These are phyloP conservation scores for Thielaviopsis cerberus DNA, from an alignment of 2,329 filamentous ascomycete species.

Conservation along the genomic window DNA sequence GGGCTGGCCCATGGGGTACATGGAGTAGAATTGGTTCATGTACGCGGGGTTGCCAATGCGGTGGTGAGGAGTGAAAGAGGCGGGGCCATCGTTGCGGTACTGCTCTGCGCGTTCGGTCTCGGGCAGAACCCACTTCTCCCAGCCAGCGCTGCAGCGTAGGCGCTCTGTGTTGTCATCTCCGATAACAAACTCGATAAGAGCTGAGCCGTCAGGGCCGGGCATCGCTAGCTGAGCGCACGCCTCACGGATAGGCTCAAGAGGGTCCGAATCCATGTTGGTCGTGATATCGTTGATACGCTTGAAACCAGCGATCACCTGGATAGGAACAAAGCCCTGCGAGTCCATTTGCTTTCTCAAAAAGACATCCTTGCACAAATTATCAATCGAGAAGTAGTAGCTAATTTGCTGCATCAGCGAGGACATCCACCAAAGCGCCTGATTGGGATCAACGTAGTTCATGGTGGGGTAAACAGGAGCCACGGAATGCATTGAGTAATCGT, in stretches of 20 bases:
- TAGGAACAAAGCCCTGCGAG: conserved; percentile 72
- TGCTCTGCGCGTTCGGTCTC: conserved; percentile 52
- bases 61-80: conserved; percentile 19
- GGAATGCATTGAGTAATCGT: conserved; percentile 25
- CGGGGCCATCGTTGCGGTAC: conserved; percentile 54
- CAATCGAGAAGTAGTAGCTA: conserved; percentile 92
- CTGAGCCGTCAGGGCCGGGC: conserved; percentile 34
- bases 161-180: conserved; percentile 64
- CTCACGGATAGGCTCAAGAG: conserved; percentile 16
- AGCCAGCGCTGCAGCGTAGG: conserved; percentile 54
- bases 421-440: conserved; percentile 21
- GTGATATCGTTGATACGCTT: conserved; percentile 59
- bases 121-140: conserved; percentile 62
- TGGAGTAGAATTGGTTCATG: conserved; percentile 12
- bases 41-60: conserved; percentile 12
- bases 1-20: conserved; percentile 4
- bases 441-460: conserved; percentile 12
- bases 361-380: conserved; percentile 86
- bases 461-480: conserved; percentile 19
- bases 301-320: conserved; percentile 68
- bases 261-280: conserved; percentile 7
- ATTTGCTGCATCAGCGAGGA: conserved; percentile 31
- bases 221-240: conserved; percentile 44
- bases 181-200: conserved; percentile 62
- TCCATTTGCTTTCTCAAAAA: conserved; percentile 87